Percentiles rank a stretch among this genome's conserved stretches.
These are phyloP conservation scores for Xerocomellus amylosporus DNA, from an alignment of 768 basidiomycete species.

Conservation along the genomic window DNA sequence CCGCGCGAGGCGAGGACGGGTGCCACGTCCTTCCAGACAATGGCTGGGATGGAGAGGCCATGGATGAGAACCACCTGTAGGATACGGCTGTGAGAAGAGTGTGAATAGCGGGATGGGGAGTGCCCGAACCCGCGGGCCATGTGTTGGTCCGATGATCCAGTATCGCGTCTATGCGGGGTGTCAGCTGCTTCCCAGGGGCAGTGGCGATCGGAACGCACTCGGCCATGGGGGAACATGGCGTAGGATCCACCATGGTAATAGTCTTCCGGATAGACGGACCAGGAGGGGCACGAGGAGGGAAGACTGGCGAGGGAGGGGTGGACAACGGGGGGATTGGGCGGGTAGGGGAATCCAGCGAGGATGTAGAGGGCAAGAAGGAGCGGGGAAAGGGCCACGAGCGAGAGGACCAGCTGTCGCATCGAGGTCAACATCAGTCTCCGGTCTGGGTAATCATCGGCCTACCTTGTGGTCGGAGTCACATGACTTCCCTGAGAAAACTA, in stretches of 20 bases:
- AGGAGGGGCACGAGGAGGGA: slow-evolving; percentile 52
- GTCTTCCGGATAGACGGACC: slow-evolving; percentile 71
- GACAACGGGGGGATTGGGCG: slow-evolving; percentile 48
- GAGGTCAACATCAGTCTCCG: slow-evolving; percentile 14
- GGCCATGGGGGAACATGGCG: slow-evolving; percentile 62
- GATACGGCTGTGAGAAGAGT: slow-evolving; percentile 1
- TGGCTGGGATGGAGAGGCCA: slow-evolving; percentile 72
- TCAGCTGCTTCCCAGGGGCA: not conserved
- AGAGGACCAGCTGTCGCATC: slow-evolving; percentile 24
- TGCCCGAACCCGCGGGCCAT: slow-evolving; percentile 57
- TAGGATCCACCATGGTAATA: slow-evolving; percentile 62
- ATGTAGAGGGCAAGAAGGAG: slow-evolving; percentile 59
- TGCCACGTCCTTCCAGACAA: slow-evolving; percentile 76
- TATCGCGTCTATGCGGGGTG: slow-evolving; percentile 54
- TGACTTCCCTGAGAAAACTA: slow-evolving; percentile 24
- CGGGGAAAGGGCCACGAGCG: slow-evolving; percentile 59
- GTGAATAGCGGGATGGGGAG: not conserved
- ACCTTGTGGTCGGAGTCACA: slow-evolving; percentile 11
- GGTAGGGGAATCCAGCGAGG: slow-evolving; percentile 62
- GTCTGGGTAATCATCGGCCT: too few relatives aligned
- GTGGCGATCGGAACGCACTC: slow-evolving; percentile 38
- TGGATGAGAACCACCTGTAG: slow-evolving; percentile 71
- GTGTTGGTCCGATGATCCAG: slow-evolving; percentile 72
- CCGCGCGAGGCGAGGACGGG: slow-evolving; percentile 60
- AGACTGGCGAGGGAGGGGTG: slow-evolving; percentile 62